Conservation (phyloP, 768 basidiomycete species). For the Daedaleopsis nitida region DNA sequence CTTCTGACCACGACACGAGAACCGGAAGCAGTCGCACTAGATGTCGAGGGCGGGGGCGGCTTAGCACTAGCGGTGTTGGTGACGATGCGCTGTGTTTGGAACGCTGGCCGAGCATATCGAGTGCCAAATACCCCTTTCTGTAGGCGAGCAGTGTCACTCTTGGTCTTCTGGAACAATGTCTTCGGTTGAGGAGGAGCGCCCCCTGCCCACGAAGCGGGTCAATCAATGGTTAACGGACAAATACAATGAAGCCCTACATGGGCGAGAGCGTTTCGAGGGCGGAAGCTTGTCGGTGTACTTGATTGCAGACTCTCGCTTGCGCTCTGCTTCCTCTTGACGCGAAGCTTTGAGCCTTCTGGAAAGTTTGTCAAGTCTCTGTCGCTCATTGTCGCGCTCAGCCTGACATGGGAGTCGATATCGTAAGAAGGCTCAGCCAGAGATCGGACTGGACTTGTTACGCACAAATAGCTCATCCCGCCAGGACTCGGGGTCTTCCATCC, state of each 20-base stretch:
- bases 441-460: conserved; percentile 25
- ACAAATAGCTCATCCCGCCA: conserved; percentile 77
- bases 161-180: conserved; percentile 77
- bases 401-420: conserved; percentile 31
- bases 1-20: conserved; percentile 54
- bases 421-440: neutral
- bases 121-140: conserved; percentile 61
- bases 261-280: conserved; percentile 59
- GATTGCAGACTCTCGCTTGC: conserved; percentile 76
- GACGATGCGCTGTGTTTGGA: conserved; percentile 30
- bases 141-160: conserved; percentile 66
- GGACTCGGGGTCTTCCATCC: conserved; percentile 51
- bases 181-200: conserved; percentile 50
- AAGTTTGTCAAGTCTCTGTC: conserved; percentile 40
- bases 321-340: conserved; percentile 69
- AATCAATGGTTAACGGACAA: neutral
- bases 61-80: conserved; percentile 13
- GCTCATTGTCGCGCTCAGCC: conserved; percentile 60
- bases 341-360: conserved; percentile 37
- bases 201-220: conserved; percentile 35
- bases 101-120: conserved; percentile 50
- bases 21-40: conserved; percentile 27
- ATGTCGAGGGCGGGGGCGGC: conserved; percentile 8
- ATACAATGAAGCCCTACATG: neutral
- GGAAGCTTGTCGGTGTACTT: conserved; percentile 74